These are phyloP conservation scores for Grosmannia huntii DNA, from an alignment of 2,329 filamentous ascomycete species.

Conservation along the genomic window DNA sequence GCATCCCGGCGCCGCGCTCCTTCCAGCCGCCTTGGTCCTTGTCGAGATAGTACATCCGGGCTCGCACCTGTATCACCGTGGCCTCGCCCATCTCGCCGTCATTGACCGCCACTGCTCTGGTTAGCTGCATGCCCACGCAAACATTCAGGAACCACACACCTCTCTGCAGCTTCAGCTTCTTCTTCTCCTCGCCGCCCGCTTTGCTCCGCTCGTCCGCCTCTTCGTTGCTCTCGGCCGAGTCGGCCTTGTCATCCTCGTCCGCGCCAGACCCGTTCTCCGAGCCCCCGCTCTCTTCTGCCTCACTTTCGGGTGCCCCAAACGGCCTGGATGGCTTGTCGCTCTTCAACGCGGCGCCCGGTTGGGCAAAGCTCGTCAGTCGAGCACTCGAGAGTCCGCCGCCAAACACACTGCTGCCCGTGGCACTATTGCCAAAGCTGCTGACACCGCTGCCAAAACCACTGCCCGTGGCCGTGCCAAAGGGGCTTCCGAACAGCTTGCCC, in stretches of 20 bases:
- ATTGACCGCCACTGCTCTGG: constrained; percentile 49
- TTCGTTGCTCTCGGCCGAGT: constrained; percentile 27
- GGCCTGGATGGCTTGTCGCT: constrained; percentile 53
- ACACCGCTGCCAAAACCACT: constrained; percentile 35
- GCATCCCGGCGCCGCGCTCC: constrained; percentile 70
- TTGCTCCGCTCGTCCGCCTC: constrained; percentile 19
- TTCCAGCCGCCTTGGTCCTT: constrained; percentile 65
- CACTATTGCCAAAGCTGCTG: no score
- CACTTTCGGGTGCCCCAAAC: constrained; percentile 65
- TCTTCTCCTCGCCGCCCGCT: constrained; percentile 40
- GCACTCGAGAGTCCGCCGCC: constrained; percentile 24
- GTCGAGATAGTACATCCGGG: constrained; percentile 75
- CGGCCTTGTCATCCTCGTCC: constrained; percentile 34
- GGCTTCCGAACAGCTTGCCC: constrained; percentile 9
- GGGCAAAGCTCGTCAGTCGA: constrained; percentile 57
- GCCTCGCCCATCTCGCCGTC: constrained; percentile 79
- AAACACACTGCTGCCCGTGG: constrained; percentile 31
- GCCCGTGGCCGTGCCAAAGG: constrained; percentile 33
- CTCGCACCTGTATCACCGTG: constrained; percentile 46
- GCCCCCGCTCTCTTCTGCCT: constrained; percentile 38
- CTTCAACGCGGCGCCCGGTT: constrained; percentile 39
- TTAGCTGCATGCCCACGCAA: constrained; percentile 7
- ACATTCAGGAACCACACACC: constrained; percentile 34
- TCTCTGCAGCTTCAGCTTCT: constrained; percentile 54
- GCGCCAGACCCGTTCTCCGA: constrained; percentile 14